phyloP scores from a whole-genome alignment of 2,329 filamentous ascomycete genomes.

The Drechslerella coelobrocha region DNA sequence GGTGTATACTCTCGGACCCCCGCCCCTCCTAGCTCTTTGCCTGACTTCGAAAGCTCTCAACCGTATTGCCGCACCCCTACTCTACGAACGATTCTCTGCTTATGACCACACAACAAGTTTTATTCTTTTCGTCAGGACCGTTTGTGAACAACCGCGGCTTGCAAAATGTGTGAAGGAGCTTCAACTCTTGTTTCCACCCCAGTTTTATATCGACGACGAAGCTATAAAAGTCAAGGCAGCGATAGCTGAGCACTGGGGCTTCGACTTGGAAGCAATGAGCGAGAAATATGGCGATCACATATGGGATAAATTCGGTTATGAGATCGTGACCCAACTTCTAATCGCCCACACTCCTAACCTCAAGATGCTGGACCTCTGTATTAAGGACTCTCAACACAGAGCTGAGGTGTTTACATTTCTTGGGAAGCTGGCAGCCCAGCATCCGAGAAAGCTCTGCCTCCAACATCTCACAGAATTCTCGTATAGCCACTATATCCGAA shows the following conservation, averaged over 20 bases:
- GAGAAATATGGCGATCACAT: not conserved
- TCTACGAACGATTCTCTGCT: slow-evolving; percentile 15
- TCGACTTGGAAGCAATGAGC: slow-evolving; percentile 4
- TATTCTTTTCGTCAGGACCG: slow-evolving; percentile 17
- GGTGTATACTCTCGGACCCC: not conserved
- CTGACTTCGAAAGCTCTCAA: slow-evolving; percentile 23
- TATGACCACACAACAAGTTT: not conserved
- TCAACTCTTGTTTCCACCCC: not conserved
- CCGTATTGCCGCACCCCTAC: slow-evolving; percentile 14
- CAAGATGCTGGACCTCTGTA: slow-evolving; percentile 3
- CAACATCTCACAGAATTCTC: slow-evolving; percentile 7
- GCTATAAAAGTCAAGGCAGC: slow-evolving; percentile 3
- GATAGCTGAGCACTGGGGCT: slow-evolving; percentile 2
- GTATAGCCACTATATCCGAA: slow-evolving; percentile 11
- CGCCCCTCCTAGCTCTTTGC: slow-evolving; percentile 15
- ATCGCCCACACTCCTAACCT: slow-evolving; percentile 28
- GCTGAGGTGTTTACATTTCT: slow-evolving; percentile 15
- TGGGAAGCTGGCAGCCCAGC: slow-evolving; percentile 14
- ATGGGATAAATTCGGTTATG: slow-evolving; percentile 5
- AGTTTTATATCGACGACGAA: not conserved
- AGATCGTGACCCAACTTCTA: slow-evolving; percentile 18
- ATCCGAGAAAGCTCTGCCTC: not conserved
- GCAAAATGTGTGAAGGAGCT: slow-evolving; percentile 1
- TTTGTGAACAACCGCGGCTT: slow-evolving; percentile 10
- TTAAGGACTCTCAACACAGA: not conserved